Evolutionary conservation across 768 basidiomycete species (phyloP), one percentile per base, ranked within the genome.

Genomic region (Candolleomyces aberdarensis): DNA sequence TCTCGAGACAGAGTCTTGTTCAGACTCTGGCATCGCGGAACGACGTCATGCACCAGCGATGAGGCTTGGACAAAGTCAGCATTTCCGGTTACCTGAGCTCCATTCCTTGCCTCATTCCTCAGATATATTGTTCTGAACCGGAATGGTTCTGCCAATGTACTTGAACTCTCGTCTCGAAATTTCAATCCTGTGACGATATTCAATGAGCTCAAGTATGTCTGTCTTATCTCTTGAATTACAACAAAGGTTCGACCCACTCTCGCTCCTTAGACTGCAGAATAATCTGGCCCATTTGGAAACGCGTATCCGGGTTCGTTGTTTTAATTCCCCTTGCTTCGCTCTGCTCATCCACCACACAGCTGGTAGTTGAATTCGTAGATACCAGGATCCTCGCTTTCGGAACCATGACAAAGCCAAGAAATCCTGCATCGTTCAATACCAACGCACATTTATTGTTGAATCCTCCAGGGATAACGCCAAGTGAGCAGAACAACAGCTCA

Each of bases 21-120:
- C 68, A 79, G 87, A 36, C 77, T 88, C 43, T 87, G 84, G 82
- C 92, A 93, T 69, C 83, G 90, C 58, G 82, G 79, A 67, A 78
- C 75, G 43, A 84, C 85, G 3, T 78, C 80, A n/a, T 93, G 91
- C 68, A 91, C 91, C 20, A 71, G 83, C 7, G 88, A 91, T 65
- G 92, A 94, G 73, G 77, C 89, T 20, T 94, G 92, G 91, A 92
- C 91, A 53, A 91, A 85, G 88, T 91, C 70, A 65, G 76, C 48
- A 62, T 67, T 19, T 61, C 51, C 50, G 13, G 51, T 17, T 41
- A 31, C 26, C 40, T 36, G 19, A 15, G 14, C 22, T 31, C 17
- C 9, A 32, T 31, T 32, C 57, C 64, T 8, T 55, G 57, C 56
- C 63, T 64, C 59, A 65, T 59, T 61, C 51, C 32, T 54, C 64